phyloP scores from a whole-genome alignment of 768 basidiomycete species.

The Dioszegia crocea region DNA sequence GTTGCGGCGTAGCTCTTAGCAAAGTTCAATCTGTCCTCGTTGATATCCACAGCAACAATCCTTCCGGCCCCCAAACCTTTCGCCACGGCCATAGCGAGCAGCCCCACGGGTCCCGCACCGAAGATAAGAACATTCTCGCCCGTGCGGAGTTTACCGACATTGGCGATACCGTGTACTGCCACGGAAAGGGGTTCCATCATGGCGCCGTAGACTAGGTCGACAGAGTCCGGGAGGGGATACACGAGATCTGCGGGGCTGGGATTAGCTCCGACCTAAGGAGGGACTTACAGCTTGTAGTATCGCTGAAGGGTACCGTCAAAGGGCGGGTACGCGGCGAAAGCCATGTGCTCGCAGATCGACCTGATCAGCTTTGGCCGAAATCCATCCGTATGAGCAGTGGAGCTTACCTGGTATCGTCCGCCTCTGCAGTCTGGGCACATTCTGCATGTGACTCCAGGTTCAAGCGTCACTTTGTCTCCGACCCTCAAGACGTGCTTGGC shows the following conservation, averaged over 20 bases:
- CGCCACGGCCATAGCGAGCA: conserved; percentile 89
- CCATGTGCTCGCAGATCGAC: conserved; percentile 78
- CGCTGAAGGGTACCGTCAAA: conserved; percentile 82
- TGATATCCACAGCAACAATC: conserved; percentile 69
- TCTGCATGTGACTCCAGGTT: conserved; percentile 83
- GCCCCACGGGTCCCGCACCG: conserved; percentile 77
- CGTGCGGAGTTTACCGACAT: conserved; percentile 66
- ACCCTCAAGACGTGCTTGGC: conserved; percentile 57
- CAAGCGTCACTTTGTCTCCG: conserved; percentile 86
- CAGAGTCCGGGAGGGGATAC: conserved; percentile 66
- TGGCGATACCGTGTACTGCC: conserved; percentile 79
- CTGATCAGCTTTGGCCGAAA: not conserved
- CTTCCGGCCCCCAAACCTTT: conserved; percentile 83
- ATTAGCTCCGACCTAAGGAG: not conserved
- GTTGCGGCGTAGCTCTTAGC: conserved; percentile 81
- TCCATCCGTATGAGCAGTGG: not conserved
- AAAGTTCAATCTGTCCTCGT: conserved; percentile 70
- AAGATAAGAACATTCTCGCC: conserved; percentile 76
- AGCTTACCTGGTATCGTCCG: conserved; percentile 67
- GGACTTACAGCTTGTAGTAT: conserved; percentile 66
- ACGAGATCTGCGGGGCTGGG: conserved; percentile 64
- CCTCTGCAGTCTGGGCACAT: conserved; percentile 77
- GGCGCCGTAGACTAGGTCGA: conserved; percentile 88
- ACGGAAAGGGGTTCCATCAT: conserved; percentile 97
- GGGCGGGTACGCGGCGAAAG: conserved; percentile 90